Conservation (phyloP, 352 stramenopile species). For the Lagenidium sp. region DNA sequence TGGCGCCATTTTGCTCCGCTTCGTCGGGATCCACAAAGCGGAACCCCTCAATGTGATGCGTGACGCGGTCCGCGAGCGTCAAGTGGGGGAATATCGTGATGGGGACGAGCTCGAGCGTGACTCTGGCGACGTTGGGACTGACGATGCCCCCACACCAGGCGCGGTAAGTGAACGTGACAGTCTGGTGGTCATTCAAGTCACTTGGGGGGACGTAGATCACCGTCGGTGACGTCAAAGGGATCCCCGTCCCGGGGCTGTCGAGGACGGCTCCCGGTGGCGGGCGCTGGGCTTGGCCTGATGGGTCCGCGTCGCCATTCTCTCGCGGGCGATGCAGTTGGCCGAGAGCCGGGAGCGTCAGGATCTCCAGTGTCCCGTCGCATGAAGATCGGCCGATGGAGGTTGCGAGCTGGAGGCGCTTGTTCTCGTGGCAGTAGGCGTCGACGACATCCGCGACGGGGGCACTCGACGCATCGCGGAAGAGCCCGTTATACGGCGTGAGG, state of each 20-base stretch:
- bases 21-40: conserved; percentile 12
- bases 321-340: too few relatives aligned
- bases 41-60: conserved; percentile 7
- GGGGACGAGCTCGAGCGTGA: conserved; percentile 3
- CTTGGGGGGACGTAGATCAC: not conserved
- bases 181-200: not conserved
- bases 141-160: not conserved
- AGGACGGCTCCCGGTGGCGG: too few relatives aligned
- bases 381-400: too few relatives aligned
- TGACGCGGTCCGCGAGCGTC: conserved; percentile 3
- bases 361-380: too few relatives aligned
- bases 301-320: too few relatives aligned
- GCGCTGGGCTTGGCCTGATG: too few relatives aligned
- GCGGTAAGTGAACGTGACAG: conserved; percentile 1
- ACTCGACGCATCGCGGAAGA: not conserved
- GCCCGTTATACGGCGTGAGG: not conserved
- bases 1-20: conserved; percentile 10
- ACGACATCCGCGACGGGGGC: not conserved
- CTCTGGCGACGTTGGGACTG: not conserved
- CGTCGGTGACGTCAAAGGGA: not conserved
- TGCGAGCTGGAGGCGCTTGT: too few relatives aligned
- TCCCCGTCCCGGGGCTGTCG: not conserved
- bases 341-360: too few relatives aligned
- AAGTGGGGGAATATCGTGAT: conserved; percentile 11
- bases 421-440: too few relatives aligned